A percentile compares a stretch with the other conserved stretches of the same genome.
phyloP scores from a whole-genome alignment of 2,329 filamentous ascomycete genomes.

The Aotearoamyces nothofagi region DNA sequence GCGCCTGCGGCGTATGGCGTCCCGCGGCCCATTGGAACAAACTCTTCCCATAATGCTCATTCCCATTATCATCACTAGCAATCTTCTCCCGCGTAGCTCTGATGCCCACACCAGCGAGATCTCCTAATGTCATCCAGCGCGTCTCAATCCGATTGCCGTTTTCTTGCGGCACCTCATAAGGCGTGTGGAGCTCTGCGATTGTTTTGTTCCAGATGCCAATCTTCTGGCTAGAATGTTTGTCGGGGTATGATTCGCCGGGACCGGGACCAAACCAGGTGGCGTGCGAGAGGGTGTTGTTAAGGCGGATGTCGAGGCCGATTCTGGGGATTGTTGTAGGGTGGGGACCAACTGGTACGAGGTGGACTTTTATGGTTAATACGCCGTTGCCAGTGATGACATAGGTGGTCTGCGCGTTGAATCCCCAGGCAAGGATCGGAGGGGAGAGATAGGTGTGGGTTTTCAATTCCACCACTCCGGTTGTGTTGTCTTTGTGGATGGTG shows the following conservation, averaged over 20 bases:
- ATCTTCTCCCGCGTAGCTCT: too few species aligned
- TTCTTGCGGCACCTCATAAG: slow-evolving; percentile 57
- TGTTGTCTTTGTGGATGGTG: slow-evolving; percentile 17
- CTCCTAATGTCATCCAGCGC: too few species aligned
- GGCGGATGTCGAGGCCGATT: slow-evolving; percentile 40
- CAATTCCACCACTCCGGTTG: slow-evolving; percentile 6
- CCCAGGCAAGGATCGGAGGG: slow-evolving; percentile 49
- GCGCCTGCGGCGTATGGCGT: too few species aligned
- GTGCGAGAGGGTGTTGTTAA: slow-evolving; percentile 20
- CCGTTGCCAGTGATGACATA: slow-evolving; percentile 37
- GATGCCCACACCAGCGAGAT: too few species aligned
- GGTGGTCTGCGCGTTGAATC: slow-evolving; percentile 30
- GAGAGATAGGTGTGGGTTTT: slow-evolving; percentile 31
- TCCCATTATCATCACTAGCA: too few species aligned
- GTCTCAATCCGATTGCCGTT: slow-evolving; percentile 48
- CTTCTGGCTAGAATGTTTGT: slow-evolving; percentile 46
- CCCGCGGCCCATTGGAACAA: too few species aligned
- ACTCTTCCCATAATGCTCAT: too few species aligned
- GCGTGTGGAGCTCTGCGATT: slow-evolving; percentile 36
- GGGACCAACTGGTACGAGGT: slow-evolving; percentile 29
- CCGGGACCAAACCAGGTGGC: slow-evolving; percentile 54
- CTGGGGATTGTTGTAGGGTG: slow-evolving; percentile 43
- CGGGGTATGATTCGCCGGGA: slow-evolving; percentile 48
- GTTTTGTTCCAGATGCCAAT: slow-evolving; percentile 34
- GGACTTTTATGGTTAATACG: slow-evolving; percentile 33